Base-by-base conservation (phyloP, 495 filamentous ascomycete genomes). In the Glonium stellatum region DNA sequence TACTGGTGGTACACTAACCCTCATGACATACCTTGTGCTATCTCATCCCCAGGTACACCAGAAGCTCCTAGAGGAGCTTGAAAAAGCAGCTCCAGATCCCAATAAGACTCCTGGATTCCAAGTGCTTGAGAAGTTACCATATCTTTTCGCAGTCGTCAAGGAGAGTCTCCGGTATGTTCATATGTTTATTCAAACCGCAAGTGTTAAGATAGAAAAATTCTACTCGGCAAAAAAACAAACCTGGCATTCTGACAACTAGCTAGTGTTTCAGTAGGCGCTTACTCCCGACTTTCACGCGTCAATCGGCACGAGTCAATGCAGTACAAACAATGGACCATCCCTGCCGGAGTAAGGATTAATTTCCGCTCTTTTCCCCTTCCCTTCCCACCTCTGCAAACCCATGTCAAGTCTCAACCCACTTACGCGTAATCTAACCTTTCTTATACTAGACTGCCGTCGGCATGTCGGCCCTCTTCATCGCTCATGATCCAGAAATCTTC, bases 61-160 rank as follows among this genome's bases (percentile, higher is more conserved):
- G 39, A 27, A 21, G 10, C 39, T 61, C 0, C 27, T 42, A 10
- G 36, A 27, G 11, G 58, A 61, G 36, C 50, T 61, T n/a, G 37
- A 25, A 27, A 35, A 47, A 15, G 50, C 58, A 15, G 55, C 55
- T 13, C 58, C 58, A 2, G 41, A 55, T 44, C 50, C 58, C 13
- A n/a, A 12, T 15, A 31, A 19, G 15, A 54, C 65, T 4, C 71
- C 70, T 15, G 54, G 56, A 4, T 70, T 61, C 70, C 56, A 56
- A 1, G 63, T 72, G 21, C 59, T 76, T 12, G 71, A 73, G 50
- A 67, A 55, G 18, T 36, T 71, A 18, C 64, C 69, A 0, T 73
- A 71, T 42, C 42, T 73, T 11, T 66, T 65, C 13, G 70, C 72
- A 19, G 23, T 73, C 5, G 66, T 74, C 51, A 71, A 75, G 54